A percentile compares a stretch with the other conserved stretches of the same genome.
phyloP scores from a whole-genome alignment of 2,329 filamentous ascomycete species.

The Paecilomyces fulvus region DNA sequence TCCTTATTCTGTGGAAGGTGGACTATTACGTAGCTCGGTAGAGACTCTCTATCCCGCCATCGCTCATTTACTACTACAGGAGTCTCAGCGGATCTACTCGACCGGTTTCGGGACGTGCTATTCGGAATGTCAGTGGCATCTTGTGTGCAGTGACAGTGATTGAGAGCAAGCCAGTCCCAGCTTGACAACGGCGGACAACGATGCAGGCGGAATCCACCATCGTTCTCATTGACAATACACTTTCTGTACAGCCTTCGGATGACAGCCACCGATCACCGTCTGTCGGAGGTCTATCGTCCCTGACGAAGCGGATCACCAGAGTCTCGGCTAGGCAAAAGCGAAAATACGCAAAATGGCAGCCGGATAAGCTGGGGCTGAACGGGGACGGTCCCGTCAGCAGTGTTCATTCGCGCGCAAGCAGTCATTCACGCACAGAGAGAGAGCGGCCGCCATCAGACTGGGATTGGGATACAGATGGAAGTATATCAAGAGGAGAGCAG shows the following conservation, averaged over 20 bases:
- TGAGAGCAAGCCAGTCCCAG: neutral
- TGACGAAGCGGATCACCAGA: slow-evolving; percentile 23
- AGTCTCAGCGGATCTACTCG: slow-evolving; percentile 7
- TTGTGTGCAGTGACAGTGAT: neutral
- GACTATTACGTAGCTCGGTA: neutral
- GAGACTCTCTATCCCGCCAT: neutral
- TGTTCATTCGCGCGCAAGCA: neutral
- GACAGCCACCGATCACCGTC: neutral
- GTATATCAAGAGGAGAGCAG: slow-evolving; percentile 1
- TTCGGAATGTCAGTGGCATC: neutral
- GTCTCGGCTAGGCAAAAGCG: slow-evolving; percentile 32
- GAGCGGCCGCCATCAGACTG: neutral
- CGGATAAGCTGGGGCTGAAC: slow-evolving; percentile 48
- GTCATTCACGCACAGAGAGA: neutral
- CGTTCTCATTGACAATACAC: neutral
- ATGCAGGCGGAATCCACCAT: neutral
- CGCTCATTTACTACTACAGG: neutral
- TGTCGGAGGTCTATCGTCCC: slow-evolving; percentile 7
- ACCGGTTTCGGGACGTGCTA: slow-evolving; percentile 14
- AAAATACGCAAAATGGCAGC: slow-evolving; percentile 44
- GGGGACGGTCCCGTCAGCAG: slow-evolving; percentile 5
- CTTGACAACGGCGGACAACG: neutral
- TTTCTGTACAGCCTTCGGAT: neutral
- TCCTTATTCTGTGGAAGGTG: neutral
- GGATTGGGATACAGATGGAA: slow-evolving; percentile 5